Conservation (phyloP, 2,329 filamentous ascomycete species). For the Rhinocladiella mackenziei region DNA sequence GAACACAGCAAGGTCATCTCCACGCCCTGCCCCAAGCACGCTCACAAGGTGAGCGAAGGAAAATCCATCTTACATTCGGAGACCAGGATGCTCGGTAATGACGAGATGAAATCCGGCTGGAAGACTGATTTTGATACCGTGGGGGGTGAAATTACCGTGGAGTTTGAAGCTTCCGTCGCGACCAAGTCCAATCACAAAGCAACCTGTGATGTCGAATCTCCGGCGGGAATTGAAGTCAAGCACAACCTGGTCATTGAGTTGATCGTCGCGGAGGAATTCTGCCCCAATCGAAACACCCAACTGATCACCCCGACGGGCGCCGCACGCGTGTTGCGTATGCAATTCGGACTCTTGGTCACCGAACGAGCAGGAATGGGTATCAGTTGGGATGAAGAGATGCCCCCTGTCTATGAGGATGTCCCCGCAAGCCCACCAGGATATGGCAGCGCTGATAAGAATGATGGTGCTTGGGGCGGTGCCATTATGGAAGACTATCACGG, state of each 20-base stretch:
- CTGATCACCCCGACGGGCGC: constrained; percentile 81
- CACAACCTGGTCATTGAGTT: constrained; percentile 89
- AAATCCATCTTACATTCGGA: constrained; percentile 74
- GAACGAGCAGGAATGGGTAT: constrained; percentile 83
- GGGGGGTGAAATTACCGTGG: constrained; percentile 73
- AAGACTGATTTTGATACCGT: constrained; percentile 70
- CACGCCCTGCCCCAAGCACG: constrained; percentile 74
- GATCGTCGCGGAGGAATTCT: constrained; percentile 89
- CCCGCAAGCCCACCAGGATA: constrained; percentile 78
- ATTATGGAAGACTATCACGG: constrained; percentile 47
- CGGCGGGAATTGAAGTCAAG: constrained; percentile 70
- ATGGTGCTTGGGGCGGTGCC: constrained; percentile 33
- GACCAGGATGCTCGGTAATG: constrained; percentile 70
- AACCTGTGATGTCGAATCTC: constrained; percentile 71
- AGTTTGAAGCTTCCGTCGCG: constrained; percentile 63
- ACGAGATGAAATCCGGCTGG: constrained; percentile 83
- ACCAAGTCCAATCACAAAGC: constrained; percentile 58
- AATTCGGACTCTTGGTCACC: constrained; percentile 78
- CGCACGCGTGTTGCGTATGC: constrained; percentile 85
- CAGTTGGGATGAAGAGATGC: constrained; percentile 94
- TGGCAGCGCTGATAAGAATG: constrained; percentile 41
- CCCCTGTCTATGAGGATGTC: constrained; percentile 90
- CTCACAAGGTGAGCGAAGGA: constrained; percentile 58
- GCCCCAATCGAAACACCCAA: constrained; percentile 63
- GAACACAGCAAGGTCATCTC: constrained; percentile 77